phyloP scores from a whole-genome alignment of 129 eudicot genomes.

The Erigeron canadensis region DNA sequence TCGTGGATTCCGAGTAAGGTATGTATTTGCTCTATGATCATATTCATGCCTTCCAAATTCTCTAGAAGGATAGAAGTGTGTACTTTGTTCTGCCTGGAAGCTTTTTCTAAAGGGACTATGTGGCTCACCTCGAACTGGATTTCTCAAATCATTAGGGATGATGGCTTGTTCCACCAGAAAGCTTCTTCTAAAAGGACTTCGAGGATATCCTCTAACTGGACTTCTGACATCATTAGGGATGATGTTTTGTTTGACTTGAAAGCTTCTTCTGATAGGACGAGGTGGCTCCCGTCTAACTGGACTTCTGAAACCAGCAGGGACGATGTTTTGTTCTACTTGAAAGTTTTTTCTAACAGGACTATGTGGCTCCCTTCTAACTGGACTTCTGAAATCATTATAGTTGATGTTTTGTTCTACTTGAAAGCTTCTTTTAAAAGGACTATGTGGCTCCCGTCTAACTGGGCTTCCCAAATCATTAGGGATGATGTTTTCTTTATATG shows the following conservation, averaged over 20 bases:
- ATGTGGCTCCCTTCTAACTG: neutral
- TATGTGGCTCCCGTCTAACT: neutral
- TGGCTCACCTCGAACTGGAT: neutral
- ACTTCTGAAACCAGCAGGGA: constrained; percentile 2
- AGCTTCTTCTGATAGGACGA: too few species aligned
- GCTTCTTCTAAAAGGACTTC: constrained; percentile 1
- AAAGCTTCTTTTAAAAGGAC: constrained; percentile 3
- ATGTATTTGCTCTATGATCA: neutral
- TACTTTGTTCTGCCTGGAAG: constrained; percentile 2
- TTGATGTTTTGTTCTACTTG: neutral
- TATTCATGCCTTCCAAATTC: constrained; percentile 8
- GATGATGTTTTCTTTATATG: constrained; percentile 13
- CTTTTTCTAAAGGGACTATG: constrained; percentile 11
- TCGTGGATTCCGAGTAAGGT: constrained; percentile 1
- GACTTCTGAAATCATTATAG: too few species aligned
- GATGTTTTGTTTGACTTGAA: constrained; percentile 18
- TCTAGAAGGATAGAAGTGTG: constrained; percentile 17
- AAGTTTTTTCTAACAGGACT: constrained; percentile 4
- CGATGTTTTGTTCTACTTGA: constrained; percentile 10
- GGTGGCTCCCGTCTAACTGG: neutral
- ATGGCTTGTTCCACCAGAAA: neutral
- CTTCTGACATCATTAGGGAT: constrained; percentile 6
- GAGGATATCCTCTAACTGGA: neutral
- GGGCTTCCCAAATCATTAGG: constrained; percentile 4
- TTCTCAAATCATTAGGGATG: too few species aligned